These are phyloP conservation scores for Tulasnella sp. DNA, from an alignment of 768 basidiomycete species.

Conservation along the genomic window DNA sequence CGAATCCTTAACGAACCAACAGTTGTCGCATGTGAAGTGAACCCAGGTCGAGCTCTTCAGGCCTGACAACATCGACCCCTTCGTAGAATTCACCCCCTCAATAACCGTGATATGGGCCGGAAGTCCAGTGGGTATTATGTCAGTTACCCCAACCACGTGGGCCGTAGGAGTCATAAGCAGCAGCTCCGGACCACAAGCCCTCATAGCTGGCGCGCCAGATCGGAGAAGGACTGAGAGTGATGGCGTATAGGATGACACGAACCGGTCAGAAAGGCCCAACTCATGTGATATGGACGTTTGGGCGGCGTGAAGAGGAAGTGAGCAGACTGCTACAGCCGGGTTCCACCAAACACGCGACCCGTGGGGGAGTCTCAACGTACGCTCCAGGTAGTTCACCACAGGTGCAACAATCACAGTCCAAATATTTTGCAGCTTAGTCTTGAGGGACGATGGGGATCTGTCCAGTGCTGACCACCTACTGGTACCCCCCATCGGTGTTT, in stretches of 20 bases:
- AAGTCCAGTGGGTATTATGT: too few species aligned
- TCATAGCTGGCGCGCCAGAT: too few species aligned
- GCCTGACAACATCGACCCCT: background rate
- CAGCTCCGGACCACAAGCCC: too few species aligned
- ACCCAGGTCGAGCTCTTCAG: background rate
- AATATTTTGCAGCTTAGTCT: background rate
- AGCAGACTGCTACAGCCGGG: background rate
- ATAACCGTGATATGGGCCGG: background rate
- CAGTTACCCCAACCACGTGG: too few species aligned
- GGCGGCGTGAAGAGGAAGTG: slow-evolving; percentile 14
- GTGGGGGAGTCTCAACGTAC: background rate
- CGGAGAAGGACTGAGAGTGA: too few species aligned
- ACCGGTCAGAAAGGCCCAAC: too few species aligned
- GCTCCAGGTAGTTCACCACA: background rate
- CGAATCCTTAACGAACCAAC: background rate
- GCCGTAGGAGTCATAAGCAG: too few species aligned
- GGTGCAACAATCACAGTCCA: slow-evolving; percentile 12
- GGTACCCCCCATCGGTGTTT: background rate
- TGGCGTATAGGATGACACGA: too few species aligned
- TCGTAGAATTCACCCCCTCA: background rate
- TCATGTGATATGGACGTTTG: too few species aligned
- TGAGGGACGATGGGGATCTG: background rate
- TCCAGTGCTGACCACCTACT: background rate
- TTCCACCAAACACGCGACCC: slow-evolving; percentile 13
- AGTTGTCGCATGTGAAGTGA: background rate